Evolutionary conservation across 306 rosid species (phyloP).

Genomic region (Glycine tomentella): DNA sequence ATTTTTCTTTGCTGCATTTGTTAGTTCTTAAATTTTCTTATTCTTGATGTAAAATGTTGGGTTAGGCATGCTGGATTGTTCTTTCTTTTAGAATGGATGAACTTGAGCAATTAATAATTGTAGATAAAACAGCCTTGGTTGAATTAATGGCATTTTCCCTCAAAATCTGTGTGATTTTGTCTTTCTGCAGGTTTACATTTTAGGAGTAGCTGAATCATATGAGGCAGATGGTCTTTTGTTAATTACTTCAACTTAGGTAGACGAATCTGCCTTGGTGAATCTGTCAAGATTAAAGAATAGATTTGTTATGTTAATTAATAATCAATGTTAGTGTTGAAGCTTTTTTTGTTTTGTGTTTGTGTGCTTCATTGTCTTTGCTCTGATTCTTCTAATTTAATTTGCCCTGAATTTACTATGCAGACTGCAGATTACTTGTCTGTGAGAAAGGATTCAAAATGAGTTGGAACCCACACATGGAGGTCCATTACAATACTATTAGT

Average conservation of each 20-base stretch:
- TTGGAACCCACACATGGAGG: constrained; percentile 88
- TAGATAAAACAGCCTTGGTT: too few species aligned
- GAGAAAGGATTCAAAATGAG: constrained; percentile 68
- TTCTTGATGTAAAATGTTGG: constrained; percentile 34
- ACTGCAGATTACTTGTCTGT: constrained; percentile 53
- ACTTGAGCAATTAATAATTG: constrained; percentile 33
- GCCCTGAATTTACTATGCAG: constrained; percentile 43
- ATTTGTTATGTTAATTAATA: constrained; percentile 35
- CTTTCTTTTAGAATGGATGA: constrained; percentile 18
- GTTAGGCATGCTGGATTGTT: constrained; percentile 32
- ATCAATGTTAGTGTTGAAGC: constrained; percentile 10
- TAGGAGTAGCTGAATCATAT: constrained; percentile 41
- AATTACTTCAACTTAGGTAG: constrained; percentile 33
- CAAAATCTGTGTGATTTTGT: constrained; percentile 21
- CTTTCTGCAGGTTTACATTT: constrained; percentile 36
- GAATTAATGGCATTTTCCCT: constrained; percentile 10
- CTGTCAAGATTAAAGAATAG: constrained; percentile 57
- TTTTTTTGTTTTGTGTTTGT: constrained; percentile 17
- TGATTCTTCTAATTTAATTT: constrained; percentile 11
- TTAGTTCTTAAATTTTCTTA: constrained; percentile 9
- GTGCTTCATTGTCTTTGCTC: constrained; percentile 25
- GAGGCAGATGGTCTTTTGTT: constrained; percentile 25
- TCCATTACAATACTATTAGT: constrained; percentile 76
- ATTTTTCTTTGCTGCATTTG: background rate
- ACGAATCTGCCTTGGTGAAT: constrained; percentile 45